Percentiles rank a stretch among this genome's conserved stretches.
phyloP scores from a whole-genome alignment of 2,329 filamentous ascomycete genomes.

The Cadophora gregata region DNA sequence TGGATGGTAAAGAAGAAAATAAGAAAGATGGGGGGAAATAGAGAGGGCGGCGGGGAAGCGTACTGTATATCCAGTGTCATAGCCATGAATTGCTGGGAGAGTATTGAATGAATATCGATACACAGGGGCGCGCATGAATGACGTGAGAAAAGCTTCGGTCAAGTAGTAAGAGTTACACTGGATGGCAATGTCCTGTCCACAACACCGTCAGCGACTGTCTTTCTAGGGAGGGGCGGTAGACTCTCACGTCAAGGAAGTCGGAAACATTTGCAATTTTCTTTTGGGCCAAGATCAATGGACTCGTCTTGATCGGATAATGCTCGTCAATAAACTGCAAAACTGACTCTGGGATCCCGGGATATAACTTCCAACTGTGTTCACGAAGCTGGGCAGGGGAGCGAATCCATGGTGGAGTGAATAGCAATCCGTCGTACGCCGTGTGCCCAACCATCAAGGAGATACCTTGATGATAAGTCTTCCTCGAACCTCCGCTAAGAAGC shows the following conservation, averaged over 20 bases:
- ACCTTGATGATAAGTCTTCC: not conserved
- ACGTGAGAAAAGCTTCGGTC: not conserved
- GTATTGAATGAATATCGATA: constrained; percentile 12
- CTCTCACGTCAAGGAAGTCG: constrained; percentile 14
- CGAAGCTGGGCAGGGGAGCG: not conserved
- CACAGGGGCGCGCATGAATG: not conserved
- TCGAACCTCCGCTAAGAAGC: constrained; percentile 44
- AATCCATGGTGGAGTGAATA: constrained; percentile 16
- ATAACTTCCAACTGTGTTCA: not conserved
- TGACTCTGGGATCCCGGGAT: not conserved
- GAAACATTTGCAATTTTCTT: constrained; percentile 9
- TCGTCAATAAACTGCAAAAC: not conserved
- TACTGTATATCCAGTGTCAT: constrained; percentile 15
- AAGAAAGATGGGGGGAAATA: no score
- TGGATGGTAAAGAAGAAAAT: no score
- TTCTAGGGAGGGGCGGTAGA: no score
- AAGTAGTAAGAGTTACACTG: constrained; percentile 19
- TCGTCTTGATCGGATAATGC: constrained; percentile 1
- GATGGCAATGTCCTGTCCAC: constrained; percentile 5
- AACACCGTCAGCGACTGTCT: not conserved
- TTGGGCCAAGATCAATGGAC: not conserved
- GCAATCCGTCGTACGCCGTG: constrained; percentile 11
- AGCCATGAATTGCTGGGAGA: constrained; percentile 15
- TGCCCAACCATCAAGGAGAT: constrained; percentile 12
- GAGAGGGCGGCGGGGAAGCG: no score